Conservation (phyloP, 768 basidiomycete genomes). For the Postia placenta region DNA sequence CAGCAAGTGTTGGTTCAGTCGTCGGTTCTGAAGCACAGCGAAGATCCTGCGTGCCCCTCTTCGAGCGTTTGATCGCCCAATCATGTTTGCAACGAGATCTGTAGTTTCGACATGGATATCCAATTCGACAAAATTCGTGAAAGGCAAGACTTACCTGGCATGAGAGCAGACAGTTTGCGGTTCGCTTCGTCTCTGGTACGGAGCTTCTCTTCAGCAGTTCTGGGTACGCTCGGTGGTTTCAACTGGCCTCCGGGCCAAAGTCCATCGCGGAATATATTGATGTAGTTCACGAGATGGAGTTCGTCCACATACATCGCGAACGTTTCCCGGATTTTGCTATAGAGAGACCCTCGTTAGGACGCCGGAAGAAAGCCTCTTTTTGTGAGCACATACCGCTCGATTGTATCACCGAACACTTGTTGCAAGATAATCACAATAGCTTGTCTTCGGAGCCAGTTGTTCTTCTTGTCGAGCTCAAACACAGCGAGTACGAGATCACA, state of each 20-base stretch:
- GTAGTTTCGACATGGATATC: neutral
- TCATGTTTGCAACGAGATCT: constrained; percentile 97
- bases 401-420: constrained; percentile 91
- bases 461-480: constrained; percentile 93
- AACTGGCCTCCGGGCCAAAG: constrained; percentile 86
- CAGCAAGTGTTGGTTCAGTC: constrained; percentile 90
- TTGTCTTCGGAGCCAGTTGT: constrained; percentile 93
- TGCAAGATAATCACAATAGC: constrained; percentile 96
- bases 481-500: constrained; percentile 90
- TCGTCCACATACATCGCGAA: constrained; percentile 61
- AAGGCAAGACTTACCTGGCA: constrained; percentile 63
- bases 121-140: neutral
- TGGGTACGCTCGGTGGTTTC: constrained; percentile 50
- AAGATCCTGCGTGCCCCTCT: constrained; percentile 91
- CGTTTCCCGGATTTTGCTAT: constrained; percentile 84
- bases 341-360: too few species aligned
- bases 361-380: too few species aligned
- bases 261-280: constrained; percentile 62
- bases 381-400: constrained; percentile 67
- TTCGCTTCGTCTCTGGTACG: constrained; percentile 84
- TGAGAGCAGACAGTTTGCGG: constrained; percentile 80
- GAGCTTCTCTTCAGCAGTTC: constrained; percentile 75
- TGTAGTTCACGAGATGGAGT: constrained; percentile 57
- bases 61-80: constrained; percentile 92
- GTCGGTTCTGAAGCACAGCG: constrained; percentile 86